Evolutionary conservation across 768 basidiomycete genomes (phyloP).

Genomic region (Hortiboletus flavorubellus): DNA sequence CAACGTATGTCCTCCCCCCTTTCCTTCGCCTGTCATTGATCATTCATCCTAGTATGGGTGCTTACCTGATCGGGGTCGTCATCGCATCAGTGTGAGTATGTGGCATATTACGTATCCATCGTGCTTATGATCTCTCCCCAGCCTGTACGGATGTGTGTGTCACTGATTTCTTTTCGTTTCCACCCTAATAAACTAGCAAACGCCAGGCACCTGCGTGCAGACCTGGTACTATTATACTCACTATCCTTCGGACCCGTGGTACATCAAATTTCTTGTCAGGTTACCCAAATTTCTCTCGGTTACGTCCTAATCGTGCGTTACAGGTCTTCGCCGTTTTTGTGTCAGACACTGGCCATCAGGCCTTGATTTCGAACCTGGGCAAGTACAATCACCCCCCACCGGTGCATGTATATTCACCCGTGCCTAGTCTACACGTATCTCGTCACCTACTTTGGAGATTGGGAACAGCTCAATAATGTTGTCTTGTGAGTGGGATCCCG

Average conservation of each 20-base stretch:
- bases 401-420: neutral
- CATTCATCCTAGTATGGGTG: conserved; percentile 40
- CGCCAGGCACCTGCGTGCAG: conserved; percentile 52
- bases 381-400: neutral
- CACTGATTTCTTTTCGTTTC: neutral
- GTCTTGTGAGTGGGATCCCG: neutral
- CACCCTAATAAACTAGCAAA: neutral
- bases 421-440: conserved; percentile 46
- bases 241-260: conserved; percentile 51
- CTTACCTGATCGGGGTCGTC: conserved; percentile 48
- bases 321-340: conserved; percentile 49
- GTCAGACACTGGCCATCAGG: conserved; percentile 54
- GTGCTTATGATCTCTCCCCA: conserved; percentile 20
- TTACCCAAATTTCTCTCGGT: neutral
- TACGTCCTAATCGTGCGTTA: neutral
- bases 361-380: conserved; percentile 51
- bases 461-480: neutral
- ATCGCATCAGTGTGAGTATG: conserved; percentile 44
- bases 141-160: conserved; percentile 48
- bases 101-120: neutral
- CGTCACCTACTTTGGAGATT: conserved; percentile 38
- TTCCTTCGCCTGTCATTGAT: neutral
- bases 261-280: conserved; percentile 44
- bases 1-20: conserved; percentile 28
- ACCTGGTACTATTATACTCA: conserved; percentile 52